phyloP scores from a whole-genome alignment of 2,329 filamentous ascomycete species.

The Myotisia sp. region DNA sequence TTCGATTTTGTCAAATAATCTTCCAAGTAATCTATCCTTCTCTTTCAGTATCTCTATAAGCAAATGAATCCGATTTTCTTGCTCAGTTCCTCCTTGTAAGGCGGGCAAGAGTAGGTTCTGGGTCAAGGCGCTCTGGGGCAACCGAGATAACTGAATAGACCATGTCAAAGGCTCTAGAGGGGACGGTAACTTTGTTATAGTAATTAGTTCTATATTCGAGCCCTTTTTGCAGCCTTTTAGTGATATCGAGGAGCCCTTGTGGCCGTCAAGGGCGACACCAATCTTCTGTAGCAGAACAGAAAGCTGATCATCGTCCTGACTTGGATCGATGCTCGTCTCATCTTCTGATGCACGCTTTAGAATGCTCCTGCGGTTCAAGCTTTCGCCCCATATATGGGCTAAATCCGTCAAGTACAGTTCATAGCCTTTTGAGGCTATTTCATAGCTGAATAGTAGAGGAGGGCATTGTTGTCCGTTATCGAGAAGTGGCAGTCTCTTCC shows the following conservation, averaged over 20 bases:
- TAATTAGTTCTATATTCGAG: slow-evolving; percentile 32
- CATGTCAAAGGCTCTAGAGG: slow-evolving; percentile 41
- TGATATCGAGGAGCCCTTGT: slow-evolving; percentile 19
- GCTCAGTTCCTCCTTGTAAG: slow-evolving; percentile 34
- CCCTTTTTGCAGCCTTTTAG: slow-evolving; percentile 17
- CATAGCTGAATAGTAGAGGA: slow-evolving; percentile 28
- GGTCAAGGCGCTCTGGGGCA: slow-evolving; percentile 30
- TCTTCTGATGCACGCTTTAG: slow-evolving; percentile 34
- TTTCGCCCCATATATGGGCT: slow-evolving; percentile 43
- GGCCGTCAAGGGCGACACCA: slow-evolving; percentile 31
- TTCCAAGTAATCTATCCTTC: slow-evolving; percentile 46
- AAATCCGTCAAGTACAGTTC: slow-evolving; percentile 44
- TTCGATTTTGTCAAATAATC: slow-evolving; percentile 46
- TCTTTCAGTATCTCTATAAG: slow-evolving; percentile 38
- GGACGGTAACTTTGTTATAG: slow-evolving; percentile 37
- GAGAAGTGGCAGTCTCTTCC: slow-evolving; percentile 23
- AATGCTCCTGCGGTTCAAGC: slow-evolving; percentile 33
- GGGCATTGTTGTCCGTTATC: slow-evolving; percentile 17
- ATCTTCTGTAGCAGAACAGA: slow-evolving; percentile 43
- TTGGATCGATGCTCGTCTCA: slow-evolving; percentile 46
- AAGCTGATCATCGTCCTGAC: slow-evolving; percentile 42
- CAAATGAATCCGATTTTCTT: slow-evolving; percentile 34
- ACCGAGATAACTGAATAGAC: slow-evolving; percentile 34
- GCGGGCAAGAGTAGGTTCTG: slow-evolving; percentile 40
- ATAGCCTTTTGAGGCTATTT: slow-evolving; percentile 30